These are phyloP conservation scores for Ceratobasidium sp. DNA, from an alignment of 1,284 basidiomycete species.

Conservation along the genomic window DNA sequence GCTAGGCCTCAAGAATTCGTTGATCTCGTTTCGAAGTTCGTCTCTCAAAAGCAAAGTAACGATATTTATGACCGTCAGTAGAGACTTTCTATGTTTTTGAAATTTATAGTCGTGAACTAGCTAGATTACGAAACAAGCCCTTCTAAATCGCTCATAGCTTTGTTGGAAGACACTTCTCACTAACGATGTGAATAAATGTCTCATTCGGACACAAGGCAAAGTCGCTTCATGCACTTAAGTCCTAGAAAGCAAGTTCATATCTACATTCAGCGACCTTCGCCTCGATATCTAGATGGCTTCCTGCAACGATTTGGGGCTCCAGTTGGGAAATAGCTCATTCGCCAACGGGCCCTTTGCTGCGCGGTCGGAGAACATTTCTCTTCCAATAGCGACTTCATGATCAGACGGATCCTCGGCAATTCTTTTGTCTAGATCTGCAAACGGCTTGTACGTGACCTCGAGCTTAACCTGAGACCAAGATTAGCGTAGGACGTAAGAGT, in stretches of 20 bases:
- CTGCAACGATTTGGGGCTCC: slow-evolving; percentile 16
- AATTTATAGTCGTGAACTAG: no score
- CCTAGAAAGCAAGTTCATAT: no score
- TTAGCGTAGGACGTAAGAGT: neutral
- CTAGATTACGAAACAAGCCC: no score
- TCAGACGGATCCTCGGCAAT: slow-evolving; percentile 4
- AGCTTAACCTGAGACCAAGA: slow-evolving; percentile 11
- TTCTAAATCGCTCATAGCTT: no score
- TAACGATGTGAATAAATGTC: no score
- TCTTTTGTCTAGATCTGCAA: slow-evolving; percentile 5
- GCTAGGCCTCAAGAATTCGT: slow-evolving; percentile 34
- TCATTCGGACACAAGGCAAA: no score
- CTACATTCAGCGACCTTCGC: no score
- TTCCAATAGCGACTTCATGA: slow-evolving; percentile 25
- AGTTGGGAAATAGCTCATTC: slow-evolving; percentile 15
- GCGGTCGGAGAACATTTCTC: slow-evolving; percentile 34
- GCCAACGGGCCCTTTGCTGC: slow-evolving; percentile 18
- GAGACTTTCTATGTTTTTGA: no score
- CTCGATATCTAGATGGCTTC: no score
- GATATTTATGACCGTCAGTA: no score
- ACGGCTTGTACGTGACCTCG: slow-evolving; percentile 11
- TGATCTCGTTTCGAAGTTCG: slow-evolving; percentile 35
- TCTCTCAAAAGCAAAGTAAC: neutral
- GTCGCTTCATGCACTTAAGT: no score
- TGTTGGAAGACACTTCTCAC: no score